These are phyloP conservation scores for Crithidia sp. DNA, from an alignment of 208 protist genomes.

Conservation along the genomic window DNA sequence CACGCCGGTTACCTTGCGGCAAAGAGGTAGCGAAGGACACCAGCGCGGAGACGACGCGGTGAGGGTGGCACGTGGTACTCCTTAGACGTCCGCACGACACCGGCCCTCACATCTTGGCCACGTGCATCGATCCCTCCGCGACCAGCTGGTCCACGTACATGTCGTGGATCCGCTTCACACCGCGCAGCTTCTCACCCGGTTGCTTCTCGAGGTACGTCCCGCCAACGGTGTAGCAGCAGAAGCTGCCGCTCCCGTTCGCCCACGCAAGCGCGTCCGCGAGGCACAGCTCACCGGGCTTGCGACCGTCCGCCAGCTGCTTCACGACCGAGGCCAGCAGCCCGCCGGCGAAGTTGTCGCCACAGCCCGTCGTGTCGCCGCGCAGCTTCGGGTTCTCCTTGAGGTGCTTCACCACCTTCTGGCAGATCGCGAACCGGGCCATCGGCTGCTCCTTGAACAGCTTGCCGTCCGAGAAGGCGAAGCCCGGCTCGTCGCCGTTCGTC, in stretches of 20 bases:
- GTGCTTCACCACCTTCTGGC: slow-evolving; percentile 23
- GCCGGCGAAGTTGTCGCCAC: slow-evolving; percentile 46
- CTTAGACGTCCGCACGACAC: background rate
- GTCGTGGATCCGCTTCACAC: slow-evolving; percentile 28
- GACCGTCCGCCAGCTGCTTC: slow-evolving; percentile 28
- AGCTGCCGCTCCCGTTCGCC: slow-evolving; percentile 34
- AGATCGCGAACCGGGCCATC: slow-evolving; percentile 24
- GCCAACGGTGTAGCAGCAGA: slow-evolving; percentile 39
- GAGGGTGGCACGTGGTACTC: background rate
- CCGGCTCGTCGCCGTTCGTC: slow-evolving; percentile 27
- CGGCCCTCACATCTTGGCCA: slow-evolving; percentile 21
- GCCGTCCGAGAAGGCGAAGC: slow-evolving; percentile 32
- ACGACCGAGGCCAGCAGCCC: slow-evolving; percentile 31
- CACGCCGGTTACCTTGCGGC: background rate
- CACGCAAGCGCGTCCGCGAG: slow-evolving; percentile 31
- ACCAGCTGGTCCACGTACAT: slow-evolving; percentile 34
- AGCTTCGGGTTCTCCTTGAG: slow-evolving; percentile 33
- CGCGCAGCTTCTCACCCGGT: slow-evolving; percentile 27
- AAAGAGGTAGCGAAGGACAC: background rate
- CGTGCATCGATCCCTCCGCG: slow-evolving; percentile 15
- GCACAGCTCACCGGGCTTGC: slow-evolving; percentile 24
- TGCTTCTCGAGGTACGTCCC: slow-evolving; percentile 40
- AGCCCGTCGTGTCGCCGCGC: slow-evolving; percentile 39
- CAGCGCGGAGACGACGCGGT: background rate
- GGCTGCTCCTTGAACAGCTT: slow-evolving; percentile 27